Conservation (phyloP, 2,329 filamentous ascomycete species). For the Massarina eburnea region DNA sequence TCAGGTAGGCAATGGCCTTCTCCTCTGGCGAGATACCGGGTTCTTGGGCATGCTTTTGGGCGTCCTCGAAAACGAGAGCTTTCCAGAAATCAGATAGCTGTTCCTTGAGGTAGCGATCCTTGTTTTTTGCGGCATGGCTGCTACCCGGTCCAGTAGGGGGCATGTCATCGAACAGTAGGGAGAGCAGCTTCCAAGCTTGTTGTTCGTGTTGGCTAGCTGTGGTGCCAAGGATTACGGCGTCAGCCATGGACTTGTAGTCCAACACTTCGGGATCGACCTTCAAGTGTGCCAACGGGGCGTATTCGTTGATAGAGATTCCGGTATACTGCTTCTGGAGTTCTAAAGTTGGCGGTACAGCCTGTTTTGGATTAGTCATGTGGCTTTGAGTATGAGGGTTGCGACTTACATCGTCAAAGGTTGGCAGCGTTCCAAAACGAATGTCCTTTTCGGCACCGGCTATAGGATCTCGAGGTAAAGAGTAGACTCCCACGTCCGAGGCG, state of each 20-base stretch:
- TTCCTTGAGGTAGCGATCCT: constrained; percentile 52
- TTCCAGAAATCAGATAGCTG: constrained; percentile 70
- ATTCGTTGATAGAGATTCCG: constrained; percentile 45
- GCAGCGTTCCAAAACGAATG: constrained; percentile 65
- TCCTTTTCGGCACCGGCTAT: constrained; percentile 67
- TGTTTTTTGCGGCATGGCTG: constrained; percentile 46
- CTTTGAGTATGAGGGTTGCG: neutral
- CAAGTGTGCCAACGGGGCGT: constrained; percentile 62
- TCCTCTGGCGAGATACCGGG: constrained; percentile 69
- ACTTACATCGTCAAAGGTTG: constrained; percentile 49
- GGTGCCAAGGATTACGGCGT: constrained; percentile 42
- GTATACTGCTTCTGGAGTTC: constrained; percentile 59
- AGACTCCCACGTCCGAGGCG: constrained; percentile 50
- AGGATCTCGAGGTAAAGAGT: constrained; percentile 57
- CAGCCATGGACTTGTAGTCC: constrained; percentile 55
- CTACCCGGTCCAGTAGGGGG: constrained; percentile 44
- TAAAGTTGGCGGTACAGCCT: constrained; percentile 61
- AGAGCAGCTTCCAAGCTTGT: constrained; percentile 81
- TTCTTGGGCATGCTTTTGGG: constrained; percentile 53
- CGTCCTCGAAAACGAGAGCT: constrained; percentile 43
- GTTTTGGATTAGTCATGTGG: constrained; percentile 15
- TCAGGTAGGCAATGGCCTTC: constrained; percentile 78
- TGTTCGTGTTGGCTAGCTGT: constrained; percentile 61
- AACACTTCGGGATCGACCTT: constrained; percentile 50
- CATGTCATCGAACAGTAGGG: constrained; percentile 74